Percentiles rank a stretch among this genome's conserved stretches.
phyloP scores from a whole-genome alignment of 192 early-diverging fungal genomes.

The Coemansia sp. region DNA sequence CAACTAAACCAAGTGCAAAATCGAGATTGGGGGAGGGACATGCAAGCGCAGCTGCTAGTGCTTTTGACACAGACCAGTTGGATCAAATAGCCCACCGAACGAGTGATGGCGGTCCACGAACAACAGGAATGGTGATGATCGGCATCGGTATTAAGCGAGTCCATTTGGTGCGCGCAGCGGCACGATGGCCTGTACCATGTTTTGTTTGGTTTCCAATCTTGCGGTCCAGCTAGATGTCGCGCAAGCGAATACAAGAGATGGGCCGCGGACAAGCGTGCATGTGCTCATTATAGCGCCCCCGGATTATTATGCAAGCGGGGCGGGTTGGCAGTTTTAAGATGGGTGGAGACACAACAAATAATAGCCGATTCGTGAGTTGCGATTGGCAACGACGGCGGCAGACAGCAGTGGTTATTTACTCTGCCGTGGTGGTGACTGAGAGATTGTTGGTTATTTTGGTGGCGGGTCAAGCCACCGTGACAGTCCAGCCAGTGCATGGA shows the following conservation, averaged over 20 bases:
- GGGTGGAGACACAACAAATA: not conserved
- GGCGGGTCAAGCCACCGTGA: not conserved
- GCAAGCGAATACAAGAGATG: not conserved
- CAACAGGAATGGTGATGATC: not conserved
- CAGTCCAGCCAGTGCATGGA: not conserved
- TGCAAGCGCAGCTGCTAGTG: slow-evolving; percentile 2
- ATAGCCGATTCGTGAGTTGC: not conserved
- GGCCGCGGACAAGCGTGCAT: not conserved
- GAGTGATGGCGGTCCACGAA: not conserved
- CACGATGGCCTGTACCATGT: not conserved
- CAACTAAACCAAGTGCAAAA: not conserved
- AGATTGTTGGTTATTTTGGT: not conserved
- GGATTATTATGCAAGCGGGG: slow-evolving; percentile 4
- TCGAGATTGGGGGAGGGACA: not conserved
- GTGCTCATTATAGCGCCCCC: not conserved
- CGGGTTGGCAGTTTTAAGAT: not conserved
- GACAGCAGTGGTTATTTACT: not conserved
- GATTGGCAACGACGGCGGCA: not conserved
- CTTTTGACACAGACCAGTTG: not conserved
- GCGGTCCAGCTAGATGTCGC: not conserved
- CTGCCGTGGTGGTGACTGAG: not conserved
- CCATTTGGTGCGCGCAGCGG: not conserved
- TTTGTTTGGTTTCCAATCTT: not conserved
- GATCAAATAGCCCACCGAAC: not conserved
- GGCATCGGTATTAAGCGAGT: too few species aligned